Conservation (phyloP, 805 yeast genomes). For the Grigorovia humatica region DNA sequence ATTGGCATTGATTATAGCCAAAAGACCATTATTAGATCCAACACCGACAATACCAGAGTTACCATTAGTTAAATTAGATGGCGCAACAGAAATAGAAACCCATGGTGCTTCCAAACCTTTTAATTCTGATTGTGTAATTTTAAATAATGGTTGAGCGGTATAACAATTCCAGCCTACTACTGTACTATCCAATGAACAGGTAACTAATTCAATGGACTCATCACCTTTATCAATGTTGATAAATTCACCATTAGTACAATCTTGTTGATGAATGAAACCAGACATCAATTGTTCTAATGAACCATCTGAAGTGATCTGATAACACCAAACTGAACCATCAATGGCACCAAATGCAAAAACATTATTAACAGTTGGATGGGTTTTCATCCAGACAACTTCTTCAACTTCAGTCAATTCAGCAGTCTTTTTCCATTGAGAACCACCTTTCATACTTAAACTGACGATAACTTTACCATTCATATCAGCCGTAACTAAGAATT, state of each 20-base stretch:
- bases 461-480: slow-evolving; percentile 84
- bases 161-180: slow-evolving; percentile 86
- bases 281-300: slow-evolving; percentile 60
- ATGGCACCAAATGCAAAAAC: slow-evolving; percentile 85
- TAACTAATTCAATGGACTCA: slow-evolving; percentile 55
- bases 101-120: slow-evolving; percentile 78
- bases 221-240: slow-evolving; percentile 44
- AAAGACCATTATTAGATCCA: slow-evolving; percentile 82
- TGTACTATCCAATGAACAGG: slow-evolving; percentile 77
- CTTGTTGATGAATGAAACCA: slow-evolving; percentile 71
- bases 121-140: slow-evolving; percentile 53
- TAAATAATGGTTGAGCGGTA: slow-evolving; percentile 60
- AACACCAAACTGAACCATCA: slow-evolving; percentile 94
- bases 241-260: slow-evolving; percentile 74
- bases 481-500: slow-evolving; percentile 77
- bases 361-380: slow-evolving; percentile 62
- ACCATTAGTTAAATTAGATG: slow-evolving; percentile 32
- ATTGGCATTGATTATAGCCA: slow-evolving; percentile 67
- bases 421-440: slow-evolving; percentile 69
- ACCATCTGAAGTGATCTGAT: slow-evolving; percentile 52
- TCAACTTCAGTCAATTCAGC: slow-evolving; percentile 77
- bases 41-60: slow-evolving; percentile 52
- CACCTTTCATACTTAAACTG: slow-evolving; percentile 61
- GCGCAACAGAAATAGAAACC: slow-evolving; percentile 52
- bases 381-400: slow-evolving; percentile 74